Evolutionary conservation across 306 rosid genomes (phyloP), one percentile per base, ranked within the genome.

Genomic region (Prunus dulcis): DNA sequence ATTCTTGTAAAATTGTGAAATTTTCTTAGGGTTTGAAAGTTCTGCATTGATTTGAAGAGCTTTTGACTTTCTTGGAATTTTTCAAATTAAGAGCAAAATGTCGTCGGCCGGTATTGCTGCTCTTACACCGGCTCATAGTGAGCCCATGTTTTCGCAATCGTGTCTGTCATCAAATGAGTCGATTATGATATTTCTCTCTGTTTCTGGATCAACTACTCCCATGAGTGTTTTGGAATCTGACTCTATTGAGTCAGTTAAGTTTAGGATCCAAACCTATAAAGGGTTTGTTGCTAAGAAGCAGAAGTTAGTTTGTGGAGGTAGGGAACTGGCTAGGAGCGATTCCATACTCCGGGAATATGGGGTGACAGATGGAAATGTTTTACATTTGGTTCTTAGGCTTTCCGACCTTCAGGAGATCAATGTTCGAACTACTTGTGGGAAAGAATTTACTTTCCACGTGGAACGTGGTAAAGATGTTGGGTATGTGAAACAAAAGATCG

Each of bases 261-360:
- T 92, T 43, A 85, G 91, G 84, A 92, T 94, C 71, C 91, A 86
- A 70, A 86, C 82, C 43, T 79, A 66, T 28, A 89, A 89, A 77
- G 96, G 97, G 67, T 90, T 93, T 82, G 86, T 94, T 66, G 88
- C 78, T 65, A 94, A 84, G 89, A 92, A 90, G 45, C 97, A 89
- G 58, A 94, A 89, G 84, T 84, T 94, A 80, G 97, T 94, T 75
- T 94, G 91, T 75, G 92, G 97, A 17, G 98, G 98, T 11, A 88
- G 98, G 60, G 98, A 94, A 52, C 79, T 94, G 43, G 82, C 98
- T 2, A 86, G 98, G 64, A 86, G 91, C 72, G 79, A 86, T 83
- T 89, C 97, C 2, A 76, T 94, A 19, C 91, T 94, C 25, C 82
- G 90, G 51, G 98, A 94, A 25, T 94, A 94, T 45, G 97, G 97